Percentiles rank a stretch among this genome's conserved stretches.
phyloP scores from a whole-genome alignment of 2,329 filamentous ascomycete genomes.

The Botryotinia convoluta region DNA sequence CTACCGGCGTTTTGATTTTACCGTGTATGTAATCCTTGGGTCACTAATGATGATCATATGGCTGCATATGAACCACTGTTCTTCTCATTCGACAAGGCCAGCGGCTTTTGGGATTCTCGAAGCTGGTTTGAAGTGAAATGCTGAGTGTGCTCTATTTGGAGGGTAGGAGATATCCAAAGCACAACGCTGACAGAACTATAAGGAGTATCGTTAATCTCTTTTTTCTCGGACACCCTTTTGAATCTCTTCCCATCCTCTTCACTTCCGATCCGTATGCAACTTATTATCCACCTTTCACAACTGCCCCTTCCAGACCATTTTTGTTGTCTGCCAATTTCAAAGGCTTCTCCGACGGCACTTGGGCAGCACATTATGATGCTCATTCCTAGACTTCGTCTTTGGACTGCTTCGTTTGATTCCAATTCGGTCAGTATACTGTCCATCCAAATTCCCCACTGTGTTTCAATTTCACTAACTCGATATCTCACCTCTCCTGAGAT shows the following conservation, averaged over 20 bases:
- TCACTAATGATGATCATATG: not conserved
- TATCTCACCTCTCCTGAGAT: not conserved
- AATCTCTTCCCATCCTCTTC: not conserved
- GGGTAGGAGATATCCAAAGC: rapidly evolving
- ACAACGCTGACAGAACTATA: not conserved
- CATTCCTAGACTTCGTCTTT: not conserved
- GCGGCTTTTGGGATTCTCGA: not conserved
- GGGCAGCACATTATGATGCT: not conserved
- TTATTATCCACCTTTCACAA: rapidly evolving
- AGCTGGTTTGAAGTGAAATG: not conserved
- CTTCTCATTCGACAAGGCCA: not conserved
- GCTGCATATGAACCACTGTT: not conserved
- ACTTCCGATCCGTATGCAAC: rapidly evolving
- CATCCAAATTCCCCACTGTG: not conserved
- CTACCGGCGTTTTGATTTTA: not conserved
- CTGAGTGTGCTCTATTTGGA: not conserved
- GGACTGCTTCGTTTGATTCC: not conserved
- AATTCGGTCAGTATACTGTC: not conserved
- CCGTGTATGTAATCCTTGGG: not conserved
- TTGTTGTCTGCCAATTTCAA: not conserved
- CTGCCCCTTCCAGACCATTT: not conserved
- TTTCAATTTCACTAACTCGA: not conserved
- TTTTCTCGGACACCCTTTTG: not conserved
- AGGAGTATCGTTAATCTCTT: not conserved
- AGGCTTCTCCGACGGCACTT: too few species aligned